Percentiles rank a stretch among this genome's conserved stretches.
Conservation (phyloP, 257 asterid species). For the Apocynum venetum region DNA sequence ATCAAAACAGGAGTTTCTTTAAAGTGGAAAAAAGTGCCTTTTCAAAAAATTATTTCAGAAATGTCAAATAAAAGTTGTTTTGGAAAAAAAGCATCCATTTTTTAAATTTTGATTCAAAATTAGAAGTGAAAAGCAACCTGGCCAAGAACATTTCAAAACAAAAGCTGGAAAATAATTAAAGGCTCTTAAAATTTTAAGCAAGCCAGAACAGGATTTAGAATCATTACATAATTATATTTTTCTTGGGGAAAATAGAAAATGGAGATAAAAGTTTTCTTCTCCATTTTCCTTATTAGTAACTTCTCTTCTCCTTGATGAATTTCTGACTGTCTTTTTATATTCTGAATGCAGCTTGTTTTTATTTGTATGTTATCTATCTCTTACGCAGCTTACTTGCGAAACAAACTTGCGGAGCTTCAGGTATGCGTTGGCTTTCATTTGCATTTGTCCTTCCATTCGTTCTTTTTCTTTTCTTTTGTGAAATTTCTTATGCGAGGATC, state of each 20-base stretch:
- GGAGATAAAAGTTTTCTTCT: background rate
- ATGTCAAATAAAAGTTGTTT: background rate
- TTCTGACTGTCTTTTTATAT: constrained; percentile 17
- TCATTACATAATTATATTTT: too few relatives aligned
- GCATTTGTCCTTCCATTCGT: background rate
- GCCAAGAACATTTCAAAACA: background rate
- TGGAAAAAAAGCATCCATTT: background rate
- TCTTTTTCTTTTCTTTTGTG: background rate
- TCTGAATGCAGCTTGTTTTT: constrained; percentile 50
- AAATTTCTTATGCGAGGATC: constrained; percentile 17
- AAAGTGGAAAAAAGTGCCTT: too few relatives aligned
- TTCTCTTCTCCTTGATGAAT: background rate
- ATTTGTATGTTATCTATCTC: constrained; percentile 44
- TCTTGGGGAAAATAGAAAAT: background rate
- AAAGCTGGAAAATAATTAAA: background rate
- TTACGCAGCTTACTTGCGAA: constrained; percentile 48
- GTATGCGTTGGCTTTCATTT: constrained; percentile 32
- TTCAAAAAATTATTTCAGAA: background rate
- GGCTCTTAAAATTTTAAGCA: background rate
- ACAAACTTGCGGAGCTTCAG: constrained; percentile 62
- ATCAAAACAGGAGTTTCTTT: background rate
- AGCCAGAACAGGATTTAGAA: background rate
- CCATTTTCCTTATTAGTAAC: background rate
- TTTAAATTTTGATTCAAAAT: too few relatives aligned
- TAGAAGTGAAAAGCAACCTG: background rate